Conservation (phyloP, 164 flowering plant species). For the Umbilicus rupestris region DNA sequence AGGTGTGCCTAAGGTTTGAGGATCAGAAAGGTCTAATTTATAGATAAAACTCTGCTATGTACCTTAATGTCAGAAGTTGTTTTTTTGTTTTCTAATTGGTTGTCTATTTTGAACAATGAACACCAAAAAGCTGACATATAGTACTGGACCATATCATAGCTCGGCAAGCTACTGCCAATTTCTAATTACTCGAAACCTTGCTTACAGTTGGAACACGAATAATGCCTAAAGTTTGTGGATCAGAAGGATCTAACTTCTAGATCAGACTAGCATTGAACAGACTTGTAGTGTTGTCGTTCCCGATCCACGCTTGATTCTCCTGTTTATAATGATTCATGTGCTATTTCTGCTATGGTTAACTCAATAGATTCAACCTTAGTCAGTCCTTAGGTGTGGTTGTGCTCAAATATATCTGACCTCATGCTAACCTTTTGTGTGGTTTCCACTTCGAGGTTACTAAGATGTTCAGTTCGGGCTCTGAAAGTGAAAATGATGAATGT, state of each 20-base stretch:
- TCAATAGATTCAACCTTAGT: background rate
- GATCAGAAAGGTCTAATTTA: background rate
- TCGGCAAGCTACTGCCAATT: no score
- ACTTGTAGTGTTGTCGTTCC: background rate
- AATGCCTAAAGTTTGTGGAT: background rate
- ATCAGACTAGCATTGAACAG: background rate
- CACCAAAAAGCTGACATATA: no score
- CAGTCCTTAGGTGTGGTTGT: background rate
- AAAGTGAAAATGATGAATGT: constrained; percentile 35
- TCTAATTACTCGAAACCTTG: no score
- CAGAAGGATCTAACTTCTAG: background rate
- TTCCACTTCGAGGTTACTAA: constrained; percentile 17
- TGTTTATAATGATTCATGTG: background rate
- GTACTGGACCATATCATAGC: background rate
- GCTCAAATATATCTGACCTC: background rate
- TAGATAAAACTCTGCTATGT: background rate
- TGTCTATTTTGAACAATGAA: no score
- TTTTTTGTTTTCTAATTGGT: no score
- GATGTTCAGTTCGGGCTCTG: constrained; percentile 59
- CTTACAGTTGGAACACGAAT: no score
- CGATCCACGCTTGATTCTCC: background rate
- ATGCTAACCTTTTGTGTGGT: background rate
- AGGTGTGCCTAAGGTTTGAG: background rate
- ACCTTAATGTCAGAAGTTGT: no score
- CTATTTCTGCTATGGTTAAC: background rate